phyloP scores from a whole-genome alignment of 1,284 basidiomycete genomes.

The Ganoderma sinense region DNA sequence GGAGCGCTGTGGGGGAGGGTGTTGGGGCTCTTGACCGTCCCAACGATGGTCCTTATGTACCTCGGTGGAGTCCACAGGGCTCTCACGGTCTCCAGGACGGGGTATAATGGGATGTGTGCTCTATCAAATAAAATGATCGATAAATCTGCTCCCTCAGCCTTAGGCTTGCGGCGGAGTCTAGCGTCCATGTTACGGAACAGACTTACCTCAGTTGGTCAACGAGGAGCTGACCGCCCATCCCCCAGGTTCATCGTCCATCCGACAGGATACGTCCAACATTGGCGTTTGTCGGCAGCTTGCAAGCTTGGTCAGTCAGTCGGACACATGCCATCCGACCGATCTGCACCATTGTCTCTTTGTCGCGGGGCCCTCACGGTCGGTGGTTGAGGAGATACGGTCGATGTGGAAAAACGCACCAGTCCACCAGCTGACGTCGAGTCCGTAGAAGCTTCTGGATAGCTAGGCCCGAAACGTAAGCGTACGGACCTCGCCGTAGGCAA shows the following conservation, averaged over 20 bases:
- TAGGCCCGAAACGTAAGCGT: neutral
- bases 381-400: neutral
- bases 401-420: neutral
- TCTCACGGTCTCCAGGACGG: neutral
- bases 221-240: neutral
- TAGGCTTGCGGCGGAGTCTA: neutral
- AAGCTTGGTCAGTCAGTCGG: neutral
- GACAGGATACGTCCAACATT: neutral
- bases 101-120: neutral
- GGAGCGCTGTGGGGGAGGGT: neutral
- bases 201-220: slow-evolving; percentile 2
- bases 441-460: neutral
- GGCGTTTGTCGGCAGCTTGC: neutral
- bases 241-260: neutral
- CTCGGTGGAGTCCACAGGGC: neutral
- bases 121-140: neutral
- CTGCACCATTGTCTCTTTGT: neutral
- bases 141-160: neutral
- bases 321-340: neutral
- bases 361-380: neutral
- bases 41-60: neutral
- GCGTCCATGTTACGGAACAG: neutral
- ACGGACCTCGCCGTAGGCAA: neutral
- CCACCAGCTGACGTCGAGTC: neutral
- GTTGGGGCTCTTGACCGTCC: neutral